Evolutionary conservation across 306 rosid species (phyloP), one percentile per base, ranked within the genome.

Genomic region (Carpinus fangiana): DNA sequence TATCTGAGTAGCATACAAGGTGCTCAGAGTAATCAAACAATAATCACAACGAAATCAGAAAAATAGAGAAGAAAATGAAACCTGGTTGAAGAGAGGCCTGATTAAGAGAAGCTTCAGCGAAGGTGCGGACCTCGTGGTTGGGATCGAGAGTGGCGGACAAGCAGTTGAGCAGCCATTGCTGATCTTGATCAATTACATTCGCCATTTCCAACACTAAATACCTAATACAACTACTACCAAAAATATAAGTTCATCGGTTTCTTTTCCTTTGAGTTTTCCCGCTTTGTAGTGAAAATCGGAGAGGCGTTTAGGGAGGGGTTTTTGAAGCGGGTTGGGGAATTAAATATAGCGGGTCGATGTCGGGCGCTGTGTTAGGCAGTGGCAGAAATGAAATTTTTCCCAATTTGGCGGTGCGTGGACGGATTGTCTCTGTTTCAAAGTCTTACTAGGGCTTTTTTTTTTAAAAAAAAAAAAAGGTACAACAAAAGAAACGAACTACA

Each of bases 41-140:
- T 17, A 64, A 17, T 4, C 23, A 34, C 21, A 34, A 20, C 57
- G 43, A 47, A 73, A 28, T 17, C 1, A 76, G 34, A 56, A 9
- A n/a, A 8, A 12, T 47, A 62, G 55, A 74, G 54, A 1, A 46
- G 23, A 52, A 41, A 79, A 57, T 23, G 17, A 81, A 59, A 95
- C 98, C 99, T 90, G 97, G 90, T 76, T 89, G 99, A 26, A 79
- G 92, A 79, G 98, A 89, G 43, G 97, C 99, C 73, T 95, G 99
- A 81, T 89, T 83, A 65, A 95, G 92, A n/a, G 97, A 95, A 41
- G 98, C 85, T 85, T 95, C 98, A 7, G 99, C 98, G 61, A 84
- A 93, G 36, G 86, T 85, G 77, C 99, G 97, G 52, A 95, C 92
- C 52, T 95, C 98, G 12, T 83, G 97, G 87, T 85, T 95, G 18